phyloP scores from a whole-genome alignment of 345 rosid genomes.

The Brassica nigra region DNA sequence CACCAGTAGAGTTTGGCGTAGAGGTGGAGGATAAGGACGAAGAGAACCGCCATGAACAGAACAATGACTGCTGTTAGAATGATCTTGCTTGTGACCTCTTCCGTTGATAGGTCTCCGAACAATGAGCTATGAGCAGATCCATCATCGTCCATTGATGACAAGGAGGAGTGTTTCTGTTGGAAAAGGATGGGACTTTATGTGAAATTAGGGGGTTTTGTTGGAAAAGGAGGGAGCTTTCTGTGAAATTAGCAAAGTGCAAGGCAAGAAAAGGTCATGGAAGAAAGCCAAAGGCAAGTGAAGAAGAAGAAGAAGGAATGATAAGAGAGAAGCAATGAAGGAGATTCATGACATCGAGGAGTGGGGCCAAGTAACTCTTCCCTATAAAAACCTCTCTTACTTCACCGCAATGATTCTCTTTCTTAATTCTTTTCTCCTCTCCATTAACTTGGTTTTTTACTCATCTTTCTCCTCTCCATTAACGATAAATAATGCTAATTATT shows the following conservation, averaged over 20 bases:
- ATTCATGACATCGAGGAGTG: constrained; percentile 21
- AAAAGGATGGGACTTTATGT: background rate
- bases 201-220: constrained; percentile 29
- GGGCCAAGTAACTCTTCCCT: constrained; percentile 31
- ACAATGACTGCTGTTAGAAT: constrained; percentile 65
- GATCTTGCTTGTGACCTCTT: constrained; percentile 66
- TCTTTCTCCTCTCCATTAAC: constrained; percentile 1
- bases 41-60: constrained; percentile 60
- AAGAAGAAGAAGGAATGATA: constrained; percentile 24
- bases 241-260: background rate
- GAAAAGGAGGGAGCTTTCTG: background rate
- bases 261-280: background rate
- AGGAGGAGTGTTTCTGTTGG: background rate
- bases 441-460: constrained; percentile 20
- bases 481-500: background rate
- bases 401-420: background rate
- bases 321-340: constrained; percentile 13
- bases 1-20: constrained; percentile 94
- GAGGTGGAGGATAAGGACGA: constrained; percentile 75
- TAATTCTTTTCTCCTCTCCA: constrained; percentile 14
- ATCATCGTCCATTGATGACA: constrained; percentile 48
- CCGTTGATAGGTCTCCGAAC: constrained; percentile 45
- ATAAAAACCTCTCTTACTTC: constrained; percentile 22
- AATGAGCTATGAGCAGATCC: constrained; percentile 31
- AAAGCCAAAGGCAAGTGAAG: background rate